These are phyloP conservation scores for Cercospora brassicicola DNA, from an alignment of 2,329 filamentous ascomycete species.

Conservation along the genomic window DNA sequence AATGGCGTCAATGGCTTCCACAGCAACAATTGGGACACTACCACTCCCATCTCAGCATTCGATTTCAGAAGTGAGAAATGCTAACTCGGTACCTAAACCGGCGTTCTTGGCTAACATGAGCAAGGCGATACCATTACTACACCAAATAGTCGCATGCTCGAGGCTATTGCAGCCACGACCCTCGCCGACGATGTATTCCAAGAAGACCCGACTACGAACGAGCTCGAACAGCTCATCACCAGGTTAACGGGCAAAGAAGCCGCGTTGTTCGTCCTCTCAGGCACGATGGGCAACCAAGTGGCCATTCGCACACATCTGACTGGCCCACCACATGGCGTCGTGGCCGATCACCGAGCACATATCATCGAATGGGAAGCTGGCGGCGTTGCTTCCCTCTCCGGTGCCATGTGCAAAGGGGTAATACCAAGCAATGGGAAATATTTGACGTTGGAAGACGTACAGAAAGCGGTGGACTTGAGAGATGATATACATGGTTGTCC, in stretches of 20 bases:
- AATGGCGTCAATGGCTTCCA: constrained; percentile 25
- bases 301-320: constrained; percentile 74
- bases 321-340: constrained; percentile 75
- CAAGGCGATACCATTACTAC: constrained; percentile 66
- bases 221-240: constrained; percentile 73
- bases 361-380: constrained; percentile 69
- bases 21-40: constrained; percentile 41
- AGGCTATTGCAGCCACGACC: constrained; percentile 70
- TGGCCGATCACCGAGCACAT: constrained; percentile 78
- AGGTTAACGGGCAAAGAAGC: constrained; percentile 72
- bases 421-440: constrained; percentile 69
- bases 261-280: constrained; percentile 78
- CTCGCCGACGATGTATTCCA: constrained; percentile 81
- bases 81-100: not conserved
- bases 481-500: constrained; percentile 77
- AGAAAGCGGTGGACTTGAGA: constrained; percentile 63
- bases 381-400: constrained; percentile 69
- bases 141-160: constrained; percentile 77
- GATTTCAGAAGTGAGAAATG: constrained; percentile 53
- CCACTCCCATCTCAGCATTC: constrained; percentile 55
- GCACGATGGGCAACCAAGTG: constrained; percentile 90
- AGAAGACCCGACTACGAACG: constrained; percentile 76
- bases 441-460: constrained; percentile 74
- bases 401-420: constrained; percentile 68
- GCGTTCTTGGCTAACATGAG: not conserved